phyloP scores from a whole-genome alignment of 1,284 basidiomycete genomes.

The Tilletia indica region DNA sequence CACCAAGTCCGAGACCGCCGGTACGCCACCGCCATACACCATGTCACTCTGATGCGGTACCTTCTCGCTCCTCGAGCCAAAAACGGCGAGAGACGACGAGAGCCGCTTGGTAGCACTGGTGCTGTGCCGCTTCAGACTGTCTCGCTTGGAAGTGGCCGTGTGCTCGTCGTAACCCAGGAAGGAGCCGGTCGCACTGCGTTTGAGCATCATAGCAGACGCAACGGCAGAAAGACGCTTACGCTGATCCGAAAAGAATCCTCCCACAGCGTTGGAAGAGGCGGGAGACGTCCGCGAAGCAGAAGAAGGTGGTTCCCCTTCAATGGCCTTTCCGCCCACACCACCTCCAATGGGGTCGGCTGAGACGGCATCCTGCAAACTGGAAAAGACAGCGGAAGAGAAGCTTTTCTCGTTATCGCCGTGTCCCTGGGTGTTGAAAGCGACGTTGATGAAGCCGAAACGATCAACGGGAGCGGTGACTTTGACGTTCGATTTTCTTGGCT shows the following conservation, averaged over 20 bases:
- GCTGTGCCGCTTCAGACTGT: background rate
- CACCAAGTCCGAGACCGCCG: background rate
- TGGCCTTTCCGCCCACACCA: background rate
- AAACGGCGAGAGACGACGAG: background rate
- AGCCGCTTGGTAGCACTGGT: background rate
- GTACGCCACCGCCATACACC: background rate
- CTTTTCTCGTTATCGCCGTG: background rate
- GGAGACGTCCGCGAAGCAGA: background rate
- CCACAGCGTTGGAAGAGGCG: background rate
- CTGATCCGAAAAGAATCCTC: background rate
- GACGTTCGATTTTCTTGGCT: background rate
- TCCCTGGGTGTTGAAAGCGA: background rate
- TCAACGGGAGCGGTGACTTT: background rate
- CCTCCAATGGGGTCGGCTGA: background rate
- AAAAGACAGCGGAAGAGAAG: background rate
- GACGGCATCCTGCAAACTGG: background rate
- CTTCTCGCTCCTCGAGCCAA: background rate
- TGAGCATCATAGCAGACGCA: background rate
- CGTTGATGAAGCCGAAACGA: slow-evolving; percentile 2
- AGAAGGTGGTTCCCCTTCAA: background rate
- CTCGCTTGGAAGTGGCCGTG: background rate
- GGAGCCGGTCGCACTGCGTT: background rate
- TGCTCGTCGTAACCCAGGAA: background rate
- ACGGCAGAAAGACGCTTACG: background rate
- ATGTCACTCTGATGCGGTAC: background rate